Evolutionary conservation across 345 rosid genomes (phyloP).

Genomic region (Schrenkiella parvula): DNA sequence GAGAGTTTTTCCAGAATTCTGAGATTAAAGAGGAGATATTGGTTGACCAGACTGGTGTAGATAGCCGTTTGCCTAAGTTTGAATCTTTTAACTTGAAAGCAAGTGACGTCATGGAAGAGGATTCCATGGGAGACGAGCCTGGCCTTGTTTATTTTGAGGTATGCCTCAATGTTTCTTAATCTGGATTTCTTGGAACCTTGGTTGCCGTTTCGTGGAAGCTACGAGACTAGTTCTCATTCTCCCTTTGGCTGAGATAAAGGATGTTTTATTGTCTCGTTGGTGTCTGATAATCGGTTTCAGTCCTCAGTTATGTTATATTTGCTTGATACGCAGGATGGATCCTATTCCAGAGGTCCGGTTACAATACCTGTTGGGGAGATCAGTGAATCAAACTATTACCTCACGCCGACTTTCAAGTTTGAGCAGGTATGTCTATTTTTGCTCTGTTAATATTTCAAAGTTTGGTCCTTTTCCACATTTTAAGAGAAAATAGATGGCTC

Average conservation of each 20-base stretch:
- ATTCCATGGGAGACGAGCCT: constrained; percentile 67
- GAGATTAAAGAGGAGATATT: constrained; percentile 29
- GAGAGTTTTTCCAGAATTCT: constrained; percentile 41
- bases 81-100: constrained; percentile 57
- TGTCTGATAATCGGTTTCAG: not conserved
- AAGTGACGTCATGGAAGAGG: constrained; percentile 91
- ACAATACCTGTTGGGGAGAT: constrained; percentile 60
- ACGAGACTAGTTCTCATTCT: not conserved
- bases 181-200: too few relatives aligned
- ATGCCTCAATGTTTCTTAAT: constrained; percentile 7
- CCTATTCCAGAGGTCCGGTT: constrained; percentile 87
- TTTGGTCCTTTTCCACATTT: not conserved
- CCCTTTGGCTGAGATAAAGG: not conserved
- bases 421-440: constrained; percentile 59
- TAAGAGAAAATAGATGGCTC: not conserved
- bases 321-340: constrained; percentile 64
- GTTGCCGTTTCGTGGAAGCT: too few relatives aligned
- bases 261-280: not conserved
- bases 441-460: not conserved
- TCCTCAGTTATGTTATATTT: not conserved
- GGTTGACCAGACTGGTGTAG: constrained; percentile 20
- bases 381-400: constrained; percentile 58
- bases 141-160: constrained; percentile 94
- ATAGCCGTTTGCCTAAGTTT: constrained; percentile 46
- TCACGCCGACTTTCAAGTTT: constrained; percentile 76